Evolutionary conservation across 1,284 basidiomycete genomes (phyloP).

Genomic region (Microbotryum silenes-acaulis): DNA sequence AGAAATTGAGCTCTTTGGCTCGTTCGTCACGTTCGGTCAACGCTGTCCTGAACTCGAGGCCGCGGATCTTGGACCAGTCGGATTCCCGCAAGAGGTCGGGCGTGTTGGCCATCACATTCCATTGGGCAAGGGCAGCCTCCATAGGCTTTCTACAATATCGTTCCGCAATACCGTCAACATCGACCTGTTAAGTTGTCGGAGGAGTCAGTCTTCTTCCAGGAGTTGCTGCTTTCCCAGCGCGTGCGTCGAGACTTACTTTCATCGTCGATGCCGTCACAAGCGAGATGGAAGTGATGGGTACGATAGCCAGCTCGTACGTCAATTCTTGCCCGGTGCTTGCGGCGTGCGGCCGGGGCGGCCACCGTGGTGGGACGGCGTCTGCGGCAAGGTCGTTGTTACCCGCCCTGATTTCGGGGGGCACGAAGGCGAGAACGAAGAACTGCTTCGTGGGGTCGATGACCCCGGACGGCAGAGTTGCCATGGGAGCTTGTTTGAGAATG

Average conservation of each 20-base stretch:
- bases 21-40: conserved; percentile 56
- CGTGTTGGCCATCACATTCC: background rate
- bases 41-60: conserved; percentile 87
- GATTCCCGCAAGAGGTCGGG: conserved; percentile 34
- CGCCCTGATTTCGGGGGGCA: conserved; percentile 35
- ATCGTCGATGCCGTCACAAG: conserved; percentile 63
- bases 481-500: conserved; percentile 62
- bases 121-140: conserved; percentile 54
- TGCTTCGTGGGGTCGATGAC: conserved; percentile 50
- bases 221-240: too few species aligned
- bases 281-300: conserved; percentile 67
- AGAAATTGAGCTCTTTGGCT: conserved; percentile 37
- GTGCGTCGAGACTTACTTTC: conserved; percentile 51
- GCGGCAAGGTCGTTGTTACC: conserved; percentile 52
- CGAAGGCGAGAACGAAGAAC: conserved; percentile 69
- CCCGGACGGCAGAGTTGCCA: conserved; percentile 44
- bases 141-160: conserved; percentile 45
- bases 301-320: conserved; percentile 60
- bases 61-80: conserved; percentile 73
- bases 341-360: conserved; percentile 28
- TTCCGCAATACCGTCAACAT: conserved; percentile 60
- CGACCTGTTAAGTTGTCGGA: conserved; percentile 49
- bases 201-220: conserved; percentile 4
- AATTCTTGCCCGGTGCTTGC: conserved; percentile 45
- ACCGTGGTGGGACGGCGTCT: conserved; percentile 55